These are phyloP conservation scores for Artemisia annua DNA, from an alignment of 129 eudicot species.

Conservation along the genomic window DNA sequence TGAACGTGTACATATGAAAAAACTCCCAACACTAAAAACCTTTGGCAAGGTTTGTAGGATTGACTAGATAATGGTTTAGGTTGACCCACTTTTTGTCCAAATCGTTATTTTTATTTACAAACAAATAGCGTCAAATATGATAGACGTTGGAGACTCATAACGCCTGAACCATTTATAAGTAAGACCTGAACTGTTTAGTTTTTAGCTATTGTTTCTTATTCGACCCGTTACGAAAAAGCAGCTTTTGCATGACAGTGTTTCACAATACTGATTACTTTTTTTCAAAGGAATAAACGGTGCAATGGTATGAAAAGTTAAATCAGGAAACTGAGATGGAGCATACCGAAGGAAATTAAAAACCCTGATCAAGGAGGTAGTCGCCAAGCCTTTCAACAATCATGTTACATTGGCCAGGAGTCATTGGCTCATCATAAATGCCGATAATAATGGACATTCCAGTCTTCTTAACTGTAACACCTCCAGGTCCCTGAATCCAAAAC, in stretches of 20 bases:
- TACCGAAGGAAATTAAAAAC: slow-evolving; percentile 58
- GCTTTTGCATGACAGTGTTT: background rate
- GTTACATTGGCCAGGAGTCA: slow-evolving; percentile 93
- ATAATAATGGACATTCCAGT: slow-evolving; percentile 64
- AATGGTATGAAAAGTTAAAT: background rate
- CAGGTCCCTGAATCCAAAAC: slow-evolving; percentile 63
- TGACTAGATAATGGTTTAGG: too few species aligned
- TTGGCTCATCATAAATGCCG: slow-evolving; percentile 89
- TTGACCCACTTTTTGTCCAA: too few species aligned
- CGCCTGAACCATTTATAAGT: background rate
- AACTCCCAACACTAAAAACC: too few species aligned
- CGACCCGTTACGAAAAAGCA: background rate
- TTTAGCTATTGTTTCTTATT: background rate
- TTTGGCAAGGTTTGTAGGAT: too few species aligned
- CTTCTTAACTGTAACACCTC: slow-evolving; percentile 78
- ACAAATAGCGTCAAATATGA: background rate
- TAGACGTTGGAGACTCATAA: background rate
- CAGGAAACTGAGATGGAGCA: background rate
- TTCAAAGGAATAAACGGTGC: background rate
- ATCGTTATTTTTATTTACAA: too few species aligned
- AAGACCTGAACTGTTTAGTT: background rate
- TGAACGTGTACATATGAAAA: too few species aligned
- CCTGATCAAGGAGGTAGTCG: slow-evolving; percentile 86
- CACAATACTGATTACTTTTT: background rate
- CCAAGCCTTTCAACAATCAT: slow-evolving; percentile 90